Conservation (phyloP, 257 asterid genomes). For the Solanum infundibuliforme region DNA sequence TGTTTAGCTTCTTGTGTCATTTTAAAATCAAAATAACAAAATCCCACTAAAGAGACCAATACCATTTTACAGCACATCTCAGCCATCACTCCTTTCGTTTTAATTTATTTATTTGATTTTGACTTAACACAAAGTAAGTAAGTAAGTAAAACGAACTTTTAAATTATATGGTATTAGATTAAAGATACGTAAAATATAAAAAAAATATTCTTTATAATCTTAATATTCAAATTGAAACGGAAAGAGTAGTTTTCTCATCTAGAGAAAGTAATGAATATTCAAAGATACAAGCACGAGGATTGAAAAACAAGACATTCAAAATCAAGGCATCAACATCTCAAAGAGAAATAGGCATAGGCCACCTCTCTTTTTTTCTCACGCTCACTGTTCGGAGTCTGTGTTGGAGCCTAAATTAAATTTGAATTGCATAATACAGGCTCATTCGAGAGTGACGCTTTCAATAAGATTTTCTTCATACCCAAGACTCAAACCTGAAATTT, state of each 20-base stretch:
- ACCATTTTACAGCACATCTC: background rate
- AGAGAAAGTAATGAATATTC: background rate
- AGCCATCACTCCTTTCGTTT: background rate
- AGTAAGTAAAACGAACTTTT: too few species aligned
- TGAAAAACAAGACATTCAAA: background rate
- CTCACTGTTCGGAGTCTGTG: too few species aligned
- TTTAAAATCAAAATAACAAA: background rate
- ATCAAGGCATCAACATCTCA: background rate
- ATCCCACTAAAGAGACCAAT: background rate
- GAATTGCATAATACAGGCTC: accelerated
- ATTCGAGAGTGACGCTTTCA: too few species aligned
- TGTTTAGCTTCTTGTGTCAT: background rate
- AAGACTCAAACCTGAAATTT: too few species aligned
- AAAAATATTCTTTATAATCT: too few species aligned
- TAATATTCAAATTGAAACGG: too few species aligned
- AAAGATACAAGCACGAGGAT: background rate
- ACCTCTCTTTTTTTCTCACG: too few species aligned
- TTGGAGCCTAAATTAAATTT: too few species aligned
- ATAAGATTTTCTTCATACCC: too few species aligned
- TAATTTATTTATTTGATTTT: background rate
- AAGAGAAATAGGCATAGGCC: background rate
- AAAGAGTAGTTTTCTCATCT: background rate
- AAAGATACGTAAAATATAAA: too few species aligned
- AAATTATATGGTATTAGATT: too few species aligned
- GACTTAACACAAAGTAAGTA: too few species aligned